Evolutionary conservation across 140 eudicot species (phyloP).

Genomic region (Anethum foeniculum): DNA sequence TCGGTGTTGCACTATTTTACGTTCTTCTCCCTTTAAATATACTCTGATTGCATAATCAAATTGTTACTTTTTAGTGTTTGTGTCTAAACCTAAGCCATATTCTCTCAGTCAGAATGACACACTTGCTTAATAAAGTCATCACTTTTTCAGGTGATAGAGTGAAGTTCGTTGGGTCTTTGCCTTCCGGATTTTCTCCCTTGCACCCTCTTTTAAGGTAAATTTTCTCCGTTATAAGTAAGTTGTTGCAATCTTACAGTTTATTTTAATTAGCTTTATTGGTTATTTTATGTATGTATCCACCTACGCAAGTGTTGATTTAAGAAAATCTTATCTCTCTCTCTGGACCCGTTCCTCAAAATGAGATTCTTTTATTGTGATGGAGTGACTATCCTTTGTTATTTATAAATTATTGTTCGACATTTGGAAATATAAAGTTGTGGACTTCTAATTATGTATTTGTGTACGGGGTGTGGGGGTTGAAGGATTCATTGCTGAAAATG

Average conservation of each 20-base stretch:
- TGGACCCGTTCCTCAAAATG: not conserved
- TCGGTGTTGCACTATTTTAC: not conserved
- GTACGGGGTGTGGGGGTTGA: not conserved
- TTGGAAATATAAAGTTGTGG: not conserved
- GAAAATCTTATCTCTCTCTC: not conserved
- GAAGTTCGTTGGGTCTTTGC: conserved; percentile 57
- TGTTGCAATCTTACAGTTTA: not conserved
- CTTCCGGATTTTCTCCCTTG: conserved; percentile 42
- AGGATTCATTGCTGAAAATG: not conserved
- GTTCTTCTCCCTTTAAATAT: not conserved
- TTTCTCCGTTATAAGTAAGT: conserved; percentile 5
- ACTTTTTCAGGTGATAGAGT: conserved; percentile 81
- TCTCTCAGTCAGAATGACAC: not conserved
- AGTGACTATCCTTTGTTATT: not conserved
- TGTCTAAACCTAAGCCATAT: not conserved
- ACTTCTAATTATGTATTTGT: not conserved
- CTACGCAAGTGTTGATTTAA: not conserved
- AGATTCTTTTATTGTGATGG: not conserved
- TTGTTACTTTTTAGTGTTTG: not conserved
- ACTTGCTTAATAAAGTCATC: not conserved
- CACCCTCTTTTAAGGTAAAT: conserved; percentile 54
- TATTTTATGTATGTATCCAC: not conserved
- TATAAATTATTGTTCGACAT: not conserved
- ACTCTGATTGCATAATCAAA: not conserved
- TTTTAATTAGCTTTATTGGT: not conserved